Evolutionary conservation across 371 early-diverging fungal species (phyloP).

Genomic region (Zancudomyces culisetae): DNA sequence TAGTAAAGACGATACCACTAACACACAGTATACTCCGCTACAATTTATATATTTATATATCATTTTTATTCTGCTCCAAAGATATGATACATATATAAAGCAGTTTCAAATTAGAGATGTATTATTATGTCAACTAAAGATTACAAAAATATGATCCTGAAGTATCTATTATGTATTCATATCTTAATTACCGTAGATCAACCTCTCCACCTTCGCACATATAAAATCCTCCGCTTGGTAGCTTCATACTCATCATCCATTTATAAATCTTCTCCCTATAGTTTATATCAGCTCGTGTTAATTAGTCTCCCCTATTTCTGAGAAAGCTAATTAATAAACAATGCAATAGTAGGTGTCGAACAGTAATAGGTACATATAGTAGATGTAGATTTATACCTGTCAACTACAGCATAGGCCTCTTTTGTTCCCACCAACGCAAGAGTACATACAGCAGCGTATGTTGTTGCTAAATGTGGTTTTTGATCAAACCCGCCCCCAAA

Average conservation of each 20-base stretch:
- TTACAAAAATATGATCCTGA: no score
- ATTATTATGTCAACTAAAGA: no score
- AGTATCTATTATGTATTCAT: no score
- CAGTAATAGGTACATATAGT: no score
- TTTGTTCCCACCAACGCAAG: constrained; percentile 15
- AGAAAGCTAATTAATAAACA: no score
- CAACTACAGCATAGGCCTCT: constrained; percentile 9
- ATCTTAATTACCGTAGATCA: constrained; percentile 50
- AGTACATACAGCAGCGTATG: constrained; percentile 34
- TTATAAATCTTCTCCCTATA: constrained; percentile 26
- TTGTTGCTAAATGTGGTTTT: constrained; percentile 8
- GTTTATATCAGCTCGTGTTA: no score
- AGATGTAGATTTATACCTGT: no score
- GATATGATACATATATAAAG: no score
- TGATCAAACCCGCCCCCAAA: constrained; percentile 51
- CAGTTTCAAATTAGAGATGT: no score
- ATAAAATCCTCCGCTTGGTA: constrained; percentile 70
- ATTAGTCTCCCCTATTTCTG: no score
- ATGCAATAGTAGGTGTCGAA: no score
- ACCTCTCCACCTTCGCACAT: constrained; percentile 87
- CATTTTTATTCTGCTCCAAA: no score
- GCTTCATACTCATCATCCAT: constrained; percentile 69
- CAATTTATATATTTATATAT: neutral
- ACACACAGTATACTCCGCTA: constrained; percentile 70
- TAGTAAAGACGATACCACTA: constrained; percentile 55